Percentiles rank a stretch among this genome's conserved stretches.
phyloP scores from a whole-genome alignment of 768 basidiomycete species.

The Gymnopilus junonius region DNA sequence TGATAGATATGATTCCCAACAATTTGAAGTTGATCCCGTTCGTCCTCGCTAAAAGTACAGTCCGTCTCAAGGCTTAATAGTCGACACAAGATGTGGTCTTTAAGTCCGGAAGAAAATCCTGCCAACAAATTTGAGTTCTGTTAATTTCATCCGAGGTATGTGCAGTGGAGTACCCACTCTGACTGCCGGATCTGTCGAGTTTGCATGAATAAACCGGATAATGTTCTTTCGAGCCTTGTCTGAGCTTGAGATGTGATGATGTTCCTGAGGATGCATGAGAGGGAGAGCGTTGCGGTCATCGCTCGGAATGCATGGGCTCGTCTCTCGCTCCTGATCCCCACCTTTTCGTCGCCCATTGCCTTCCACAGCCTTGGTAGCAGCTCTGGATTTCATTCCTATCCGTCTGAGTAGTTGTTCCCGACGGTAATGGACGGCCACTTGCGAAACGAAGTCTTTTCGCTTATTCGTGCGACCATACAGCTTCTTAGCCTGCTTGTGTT shows the following conservation, averaged over 20 bases:
- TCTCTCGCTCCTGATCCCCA: constrained; percentile 6
- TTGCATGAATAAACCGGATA: background rate
- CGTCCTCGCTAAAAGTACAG: background rate
- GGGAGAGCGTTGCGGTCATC: constrained; percentile 13
- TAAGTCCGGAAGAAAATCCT: no score
- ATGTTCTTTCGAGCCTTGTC: constrained; percentile 27
- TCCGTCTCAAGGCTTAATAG: no score
- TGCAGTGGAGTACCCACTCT: background rate
- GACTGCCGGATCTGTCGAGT: background rate
- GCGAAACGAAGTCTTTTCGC: background rate
- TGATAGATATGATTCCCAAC: background rate
- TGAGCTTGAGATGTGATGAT: constrained; percentile 16
- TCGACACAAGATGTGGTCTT: no score
- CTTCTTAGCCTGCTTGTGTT: constrained; percentile 16
- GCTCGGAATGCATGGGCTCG: constrained; percentile 11
- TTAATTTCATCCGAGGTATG: no score
- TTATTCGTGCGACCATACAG: constrained; percentile 16
- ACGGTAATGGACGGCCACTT: constrained; percentile 6
- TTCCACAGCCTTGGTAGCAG: background rate
- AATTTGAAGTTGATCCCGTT: background rate
- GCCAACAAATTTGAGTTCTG: constrained; percentile 32
- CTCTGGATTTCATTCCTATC: background rate
- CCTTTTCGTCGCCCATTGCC: background rate
- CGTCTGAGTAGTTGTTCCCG: constrained; percentile 4
- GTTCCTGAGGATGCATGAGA: constrained; percentile 17